Evolutionary conservation across 768 basidiomycete species (phyloP), one percentile per base, ranked within the genome.

Genomic region (Rhizopogon vinicolor): DNA sequence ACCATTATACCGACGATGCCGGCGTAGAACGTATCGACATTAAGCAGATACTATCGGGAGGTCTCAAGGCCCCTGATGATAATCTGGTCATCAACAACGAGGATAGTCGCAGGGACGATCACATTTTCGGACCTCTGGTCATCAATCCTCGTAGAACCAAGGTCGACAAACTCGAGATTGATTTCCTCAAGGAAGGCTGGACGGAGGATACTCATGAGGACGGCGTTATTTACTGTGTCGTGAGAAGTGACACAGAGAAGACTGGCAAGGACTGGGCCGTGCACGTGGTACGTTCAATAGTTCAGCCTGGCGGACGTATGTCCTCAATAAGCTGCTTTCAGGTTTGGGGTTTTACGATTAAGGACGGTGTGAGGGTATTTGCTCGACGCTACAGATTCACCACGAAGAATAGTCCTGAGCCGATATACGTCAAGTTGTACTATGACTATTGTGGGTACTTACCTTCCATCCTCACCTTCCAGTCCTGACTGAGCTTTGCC

Each of bases 21-120:
- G 78, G 74, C 25, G 64, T 79, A n/a, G 86, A 89, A 66, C 78
- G 76, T 62, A 79, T 88, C 57, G 79, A 83, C 48, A 77, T 86
- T 53, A 79, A 83, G 28, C 84, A 86, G 62, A 80, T 72, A n/a
- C 69, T 84, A 39, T 78, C 80, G 2, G 82, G 81, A 18, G 83
- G 84, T 5, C 73, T 86, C 33, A 70, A 75, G 41, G 80, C 81
- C 19, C 81, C 81, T 28, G 68, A 59, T 31, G 84, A 89, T 64
- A 64, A 70, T n/a, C 72, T 85, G 35, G 74, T 65, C 10, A 67
- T 88, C 25, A 70, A 71, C 53, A 83, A 83, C 81, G 69, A 65
- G 29, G 74, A 77, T 55, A 72, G 75, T 31, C 63, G 73, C 31
- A 72, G 72, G 41, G 69, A 79, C 0, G 83, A 88, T 65, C 65